A percentile compares a stretch with the other conserved stretches of the same genome.
Conservation (phyloP, 805 yeast species). For the Pichia occidentalis region DNA sequence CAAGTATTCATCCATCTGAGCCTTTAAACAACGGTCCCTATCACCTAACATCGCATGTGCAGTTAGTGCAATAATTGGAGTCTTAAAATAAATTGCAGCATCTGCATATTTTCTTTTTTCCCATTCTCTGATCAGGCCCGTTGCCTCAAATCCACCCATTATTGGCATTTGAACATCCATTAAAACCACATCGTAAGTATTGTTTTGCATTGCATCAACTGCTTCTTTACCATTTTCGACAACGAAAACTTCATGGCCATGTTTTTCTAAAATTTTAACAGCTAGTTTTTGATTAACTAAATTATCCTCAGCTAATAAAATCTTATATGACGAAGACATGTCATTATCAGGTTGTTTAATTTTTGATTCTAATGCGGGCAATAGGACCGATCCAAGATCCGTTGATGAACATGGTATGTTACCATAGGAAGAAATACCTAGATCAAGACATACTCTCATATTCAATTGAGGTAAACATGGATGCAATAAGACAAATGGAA, state of each 20-base stretch:
- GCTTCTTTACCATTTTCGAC: slow-evolving; percentile 86
- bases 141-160: slow-evolving; percentile 93
- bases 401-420: slow-evolving; percentile 80
- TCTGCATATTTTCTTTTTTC: slow-evolving; percentile 73
- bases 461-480: slow-evolving; percentile 71
- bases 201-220: slow-evolving; percentile 61
- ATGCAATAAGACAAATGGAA: slow-evolving; percentile 74
- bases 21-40: slow-evolving; percentile 76
- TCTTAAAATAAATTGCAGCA: slow-evolving; percentile 55
- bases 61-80: slow-evolving; percentile 84
- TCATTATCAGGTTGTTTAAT: slow-evolving; percentile 75
- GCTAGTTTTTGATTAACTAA: slow-evolving; percentile 84
- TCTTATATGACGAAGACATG: slow-evolving; percentile 66
- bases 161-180: slow-evolving; percentile 97
- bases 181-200: slow-evolving; percentile 69
- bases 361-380: slow-evolving; percentile 80
- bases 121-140: slow-evolving; percentile 82
- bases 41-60: slow-evolving; percentile 96
- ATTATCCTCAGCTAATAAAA: slow-evolving; percentile 81
- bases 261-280: slow-evolving; percentile 75
- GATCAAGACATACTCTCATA: slow-evolving; percentile 74
- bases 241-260: slow-evolving; percentile 77
- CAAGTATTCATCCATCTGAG: slow-evolving; percentile 89
- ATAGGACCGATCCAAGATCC: slow-evolving; percentile 75
- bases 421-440: slow-evolving; percentile 84